phyloP scores from a whole-genome alignment of 306 rosid species.

The Parietaria judaica region DNA sequence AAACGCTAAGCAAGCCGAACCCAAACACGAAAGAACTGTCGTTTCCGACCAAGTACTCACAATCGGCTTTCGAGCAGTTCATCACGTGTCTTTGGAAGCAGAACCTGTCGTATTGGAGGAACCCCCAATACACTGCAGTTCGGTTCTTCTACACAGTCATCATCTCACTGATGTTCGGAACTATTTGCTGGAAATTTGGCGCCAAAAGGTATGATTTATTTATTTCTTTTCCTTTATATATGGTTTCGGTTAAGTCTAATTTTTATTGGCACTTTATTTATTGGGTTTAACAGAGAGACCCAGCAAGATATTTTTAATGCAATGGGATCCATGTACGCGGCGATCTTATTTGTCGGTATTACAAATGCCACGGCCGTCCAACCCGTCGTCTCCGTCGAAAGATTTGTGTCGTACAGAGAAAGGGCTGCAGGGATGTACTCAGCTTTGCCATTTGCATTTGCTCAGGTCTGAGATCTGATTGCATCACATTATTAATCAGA shows the following conservation, averaged over 20 bases:
- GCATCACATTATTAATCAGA: too few relatives aligned
- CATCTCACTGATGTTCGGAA: constrained; percentile 89
- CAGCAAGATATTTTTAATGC: constrained; percentile 89
- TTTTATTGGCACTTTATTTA: constrained; percentile 3
- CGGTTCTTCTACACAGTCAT: constrained; percentile 88
- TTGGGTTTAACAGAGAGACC: constrained; percentile 45
- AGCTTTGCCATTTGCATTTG: constrained; percentile 88
- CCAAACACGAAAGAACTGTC: constrained; percentile 57
- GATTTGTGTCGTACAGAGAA: constrained; percentile 92
- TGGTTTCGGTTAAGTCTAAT: background rate
- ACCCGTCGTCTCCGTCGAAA: constrained; percentile 89
- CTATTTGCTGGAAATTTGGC: constrained; percentile 96
- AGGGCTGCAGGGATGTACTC: constrained; percentile 97
- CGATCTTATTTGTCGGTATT: constrained; percentile 77
- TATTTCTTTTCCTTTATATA: background rate
- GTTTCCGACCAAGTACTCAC: constrained; percentile 76
- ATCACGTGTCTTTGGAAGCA: constrained; percentile 97
- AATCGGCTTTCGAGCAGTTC: constrained; percentile 72
- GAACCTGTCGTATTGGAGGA: constrained; percentile 91
- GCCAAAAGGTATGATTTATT: constrained; percentile 47
- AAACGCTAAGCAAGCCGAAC: constrained; percentile 64
- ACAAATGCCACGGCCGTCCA: constrained; percentile 93
- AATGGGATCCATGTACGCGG: constrained; percentile 94
- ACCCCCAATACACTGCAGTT: constrained; percentile 93
- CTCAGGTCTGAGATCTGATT: constrained; percentile 55